Percentiles rank a stretch among this genome's conserved stretches.
Conservation (phyloP, 345 rosid species). For the Litchi chinensis region DNA sequence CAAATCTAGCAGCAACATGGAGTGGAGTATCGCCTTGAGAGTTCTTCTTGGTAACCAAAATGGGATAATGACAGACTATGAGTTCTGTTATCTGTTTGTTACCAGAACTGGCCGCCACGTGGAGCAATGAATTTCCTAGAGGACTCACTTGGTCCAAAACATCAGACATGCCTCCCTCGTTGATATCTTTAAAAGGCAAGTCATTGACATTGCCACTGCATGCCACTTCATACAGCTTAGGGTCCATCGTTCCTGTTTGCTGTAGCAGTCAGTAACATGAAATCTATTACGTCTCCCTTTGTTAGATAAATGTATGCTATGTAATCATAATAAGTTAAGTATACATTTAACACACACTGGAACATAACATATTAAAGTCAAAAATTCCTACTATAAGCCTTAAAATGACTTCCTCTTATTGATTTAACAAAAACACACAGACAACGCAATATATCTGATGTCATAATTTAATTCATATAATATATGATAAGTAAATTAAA, state of each 20-base stretch:
- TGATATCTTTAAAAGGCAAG: background rate
- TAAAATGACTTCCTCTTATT: too few species aligned
- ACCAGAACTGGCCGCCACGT: background rate
- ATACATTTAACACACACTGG: too few species aligned
- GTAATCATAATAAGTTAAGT: too few species aligned
- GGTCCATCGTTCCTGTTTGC: background rate
- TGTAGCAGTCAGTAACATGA: background rate
- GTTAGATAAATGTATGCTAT: too few species aligned
- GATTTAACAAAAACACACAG: too few species aligned
- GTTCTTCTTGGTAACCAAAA: background rate
- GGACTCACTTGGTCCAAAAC: background rate
- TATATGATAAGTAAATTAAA: too few species aligned
- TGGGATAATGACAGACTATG: background rate
- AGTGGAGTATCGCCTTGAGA: background rate
- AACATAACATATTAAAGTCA: too few species aligned
- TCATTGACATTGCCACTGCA: background rate
- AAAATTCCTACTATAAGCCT: too few species aligned
- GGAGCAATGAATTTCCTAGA: background rate
- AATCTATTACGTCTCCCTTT: too few species aligned
- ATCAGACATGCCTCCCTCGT: background rate
- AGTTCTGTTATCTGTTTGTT: background rate
- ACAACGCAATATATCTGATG: too few species aligned
- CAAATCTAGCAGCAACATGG: background rate
- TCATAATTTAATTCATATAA: too few species aligned
- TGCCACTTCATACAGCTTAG: background rate